These are phyloP conservation scores for Pisolithus sp. DNA, from an alignment of 768 basidiomycete genomes.

Conservation along the genomic window DNA sequence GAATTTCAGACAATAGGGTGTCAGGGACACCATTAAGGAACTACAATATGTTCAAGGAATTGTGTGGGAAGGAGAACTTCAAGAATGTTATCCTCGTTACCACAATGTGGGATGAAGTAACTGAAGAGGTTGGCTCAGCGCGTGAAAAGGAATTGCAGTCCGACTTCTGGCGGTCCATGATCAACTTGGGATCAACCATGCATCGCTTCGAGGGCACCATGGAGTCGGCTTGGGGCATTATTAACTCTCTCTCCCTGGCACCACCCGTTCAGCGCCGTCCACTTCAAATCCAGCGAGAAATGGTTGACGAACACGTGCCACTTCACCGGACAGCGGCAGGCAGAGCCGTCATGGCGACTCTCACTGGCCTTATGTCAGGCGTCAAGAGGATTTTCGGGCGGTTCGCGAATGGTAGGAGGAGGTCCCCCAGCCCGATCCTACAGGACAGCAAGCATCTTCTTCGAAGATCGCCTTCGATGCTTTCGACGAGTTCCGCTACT, in stretches of 20 bases:
- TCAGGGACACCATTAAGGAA: constrained; percentile 24
- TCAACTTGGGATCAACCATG: constrained; percentile 22
- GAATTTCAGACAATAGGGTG: constrained; percentile 12
- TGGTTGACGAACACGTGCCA: neutral
- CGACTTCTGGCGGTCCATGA: constrained; percentile 26
- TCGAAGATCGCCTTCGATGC: neutral
- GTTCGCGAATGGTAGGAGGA: neutral
- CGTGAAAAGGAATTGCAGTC: constrained; percentile 24
- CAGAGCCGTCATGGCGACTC: neutral
- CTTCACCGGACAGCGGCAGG: constrained; percentile 1
- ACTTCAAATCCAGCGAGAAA: constrained; percentile 2
- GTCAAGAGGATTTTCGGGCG: neutral
- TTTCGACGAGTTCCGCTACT: neutral
- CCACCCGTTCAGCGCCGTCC: neutral
- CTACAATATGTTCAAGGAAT: constrained; percentile 23
- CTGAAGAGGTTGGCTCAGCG: constrained; percentile 8
- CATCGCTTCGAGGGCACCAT: constrained; percentile 16
- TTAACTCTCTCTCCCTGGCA: constrained; percentile 9
- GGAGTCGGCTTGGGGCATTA: constrained; percentile 24
- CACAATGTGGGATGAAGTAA: constrained; percentile 30
- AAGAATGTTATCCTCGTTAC: constrained; percentile 28
- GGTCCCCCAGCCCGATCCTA: too few species aligned
- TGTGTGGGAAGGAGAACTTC: constrained; percentile 21
- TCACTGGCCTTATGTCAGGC: neutral
- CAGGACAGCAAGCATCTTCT: neutral